Conservation (phyloP, 1,284 basidiomycete genomes). For the Mycena sp. region DNA sequence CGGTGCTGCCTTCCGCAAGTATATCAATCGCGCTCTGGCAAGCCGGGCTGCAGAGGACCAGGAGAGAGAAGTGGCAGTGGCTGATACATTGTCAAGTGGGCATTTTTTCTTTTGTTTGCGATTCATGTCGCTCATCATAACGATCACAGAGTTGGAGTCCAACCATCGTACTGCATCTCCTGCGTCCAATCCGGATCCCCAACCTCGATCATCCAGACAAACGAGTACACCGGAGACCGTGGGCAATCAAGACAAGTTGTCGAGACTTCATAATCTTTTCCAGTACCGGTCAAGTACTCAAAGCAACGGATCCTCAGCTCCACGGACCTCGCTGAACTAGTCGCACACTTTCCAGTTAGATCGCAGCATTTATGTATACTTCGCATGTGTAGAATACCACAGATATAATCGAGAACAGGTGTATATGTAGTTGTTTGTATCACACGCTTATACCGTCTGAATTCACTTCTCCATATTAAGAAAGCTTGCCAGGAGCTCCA, state of each 20-base stretch:
- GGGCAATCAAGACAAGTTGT: constrained; percentile 69
- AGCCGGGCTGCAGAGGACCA: constrained; percentile 87
- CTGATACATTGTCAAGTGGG: constrained; percentile 81
- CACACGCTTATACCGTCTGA: neutral
- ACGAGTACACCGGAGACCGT: constrained; percentile 40
- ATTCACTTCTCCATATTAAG: too few species aligned
- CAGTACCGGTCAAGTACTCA: constrained; percentile 79
- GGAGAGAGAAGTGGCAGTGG: constrained; percentile 79
- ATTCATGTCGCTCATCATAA: neutral
- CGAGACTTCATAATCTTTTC: constrained; percentile 81
- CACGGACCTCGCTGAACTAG: constrained; percentile 39
- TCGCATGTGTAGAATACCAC: constrained; percentile 16
- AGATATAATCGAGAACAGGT: constrained; percentile 8
- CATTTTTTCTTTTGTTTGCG: neutral
- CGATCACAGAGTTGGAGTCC: constrained; percentile 71
- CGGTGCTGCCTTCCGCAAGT: constrained; percentile 84
- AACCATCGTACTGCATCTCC: constrained; percentile 50
- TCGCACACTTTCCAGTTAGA: constrained; percentile 6
- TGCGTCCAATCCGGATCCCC: constrained; percentile 40
- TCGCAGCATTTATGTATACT: constrained; percentile 23
- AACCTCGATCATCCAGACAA: constrained; percentile 37
- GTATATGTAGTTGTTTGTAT: constrained; percentile 17
- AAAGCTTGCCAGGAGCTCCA: too few species aligned
- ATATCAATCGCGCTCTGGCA: constrained; percentile 83
- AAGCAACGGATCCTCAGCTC: constrained; percentile 61